These are phyloP conservation scores for Epichloe sibirici DNA, from an alignment of 2,329 filamentous ascomycete genomes.

Conservation along the genomic window DNA sequence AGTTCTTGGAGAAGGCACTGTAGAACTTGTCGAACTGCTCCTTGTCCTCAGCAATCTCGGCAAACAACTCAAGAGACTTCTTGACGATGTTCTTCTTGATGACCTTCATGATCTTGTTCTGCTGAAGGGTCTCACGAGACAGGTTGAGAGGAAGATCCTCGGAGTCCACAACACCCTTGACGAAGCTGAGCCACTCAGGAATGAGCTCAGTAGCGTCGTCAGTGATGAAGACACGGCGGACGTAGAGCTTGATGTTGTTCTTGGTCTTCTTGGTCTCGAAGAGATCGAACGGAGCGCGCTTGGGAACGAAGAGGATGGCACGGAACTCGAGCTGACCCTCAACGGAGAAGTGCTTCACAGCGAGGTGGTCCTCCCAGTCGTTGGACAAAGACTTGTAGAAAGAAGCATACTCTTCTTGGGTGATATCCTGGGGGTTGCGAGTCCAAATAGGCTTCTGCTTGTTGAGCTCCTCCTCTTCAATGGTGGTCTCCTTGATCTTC, in stretches of 20 bases:
- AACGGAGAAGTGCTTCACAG: slow-evolving; percentile 99
- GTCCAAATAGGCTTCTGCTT: slow-evolving; percentile 99
- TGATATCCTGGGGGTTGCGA: slow-evolving; percentile 92
- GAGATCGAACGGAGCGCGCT: slow-evolving; percentile 98
- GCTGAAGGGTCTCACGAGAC: slow-evolving; percentile 98
- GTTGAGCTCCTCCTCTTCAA: slow-evolving; percentile 99
- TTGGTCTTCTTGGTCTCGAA: slow-evolving; percentile 99
- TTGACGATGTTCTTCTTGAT: slow-evolving; percentile 99
- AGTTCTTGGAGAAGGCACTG: slow-evolving; percentile 98
- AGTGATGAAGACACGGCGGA: slow-evolving; percentile 99
- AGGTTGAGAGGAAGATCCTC: slow-evolving; percentile 99
- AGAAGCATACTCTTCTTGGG: slow-evolving; percentile 87
- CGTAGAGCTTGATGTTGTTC: slow-evolving; percentile 99
- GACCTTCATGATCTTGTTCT: slow-evolving; percentile 99
- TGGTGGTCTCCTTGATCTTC: slow-evolving; percentile 97
- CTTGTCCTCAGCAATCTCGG: slow-evolving; percentile 97
- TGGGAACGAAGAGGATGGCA: slow-evolving; percentile 97
- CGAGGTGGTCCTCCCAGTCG: slow-evolving; percentile 99
- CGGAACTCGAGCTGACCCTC: slow-evolving; percentile 99
- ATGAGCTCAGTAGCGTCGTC: slow-evolving; percentile 98
- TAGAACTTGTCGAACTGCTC: slow-evolving; percentile 99
- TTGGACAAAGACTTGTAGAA: slow-evolving; percentile 99
- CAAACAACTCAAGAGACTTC: slow-evolving; percentile 99
- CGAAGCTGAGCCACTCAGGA: slow-evolving; percentile 96
- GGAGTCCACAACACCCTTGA: slow-evolving; percentile 99